These are phyloP conservation scores for Colletotrichum liaoningense DNA, from an alignment of 2,329 filamentous ascomycete genomes.

Conservation along the genomic window DNA sequence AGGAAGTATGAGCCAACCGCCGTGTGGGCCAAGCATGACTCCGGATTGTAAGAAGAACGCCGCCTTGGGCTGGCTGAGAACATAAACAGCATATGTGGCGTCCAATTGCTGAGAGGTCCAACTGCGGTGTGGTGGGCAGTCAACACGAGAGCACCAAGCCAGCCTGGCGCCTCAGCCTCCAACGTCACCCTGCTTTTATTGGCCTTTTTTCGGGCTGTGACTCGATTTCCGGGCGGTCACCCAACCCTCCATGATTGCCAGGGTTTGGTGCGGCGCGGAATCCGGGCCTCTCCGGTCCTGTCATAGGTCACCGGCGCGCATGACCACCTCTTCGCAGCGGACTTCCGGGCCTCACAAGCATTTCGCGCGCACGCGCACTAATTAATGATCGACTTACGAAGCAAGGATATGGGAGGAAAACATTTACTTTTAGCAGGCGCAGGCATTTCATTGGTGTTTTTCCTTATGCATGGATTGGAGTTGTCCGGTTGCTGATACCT, in stretches of 20 bases:
- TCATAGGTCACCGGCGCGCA: not conserved
- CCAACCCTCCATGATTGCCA: too few relatives aligned
- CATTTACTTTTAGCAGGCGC: not conserved
- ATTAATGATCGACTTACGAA: not conserved
- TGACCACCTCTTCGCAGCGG: not conserved
- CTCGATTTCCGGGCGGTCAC: not conserved
- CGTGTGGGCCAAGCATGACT: conserved; percentile 36
- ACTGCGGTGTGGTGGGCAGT: not conserved
- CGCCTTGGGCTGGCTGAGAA: conserved; percentile 10
- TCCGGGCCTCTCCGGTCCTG: not conserved
- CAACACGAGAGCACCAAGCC: conserved; percentile 23
- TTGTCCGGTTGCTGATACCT: conserved; percentile 1
- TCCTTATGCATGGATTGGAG: not conserved
- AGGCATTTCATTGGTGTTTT: conserved; percentile 5
- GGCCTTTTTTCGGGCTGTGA: not conserved
- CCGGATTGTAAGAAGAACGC: conserved; percentile 24
- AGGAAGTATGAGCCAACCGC: conserved; percentile 33
- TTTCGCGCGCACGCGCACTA: not conserved
- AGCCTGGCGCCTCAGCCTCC: not conserved
- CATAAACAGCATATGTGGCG: conserved; percentile 6
- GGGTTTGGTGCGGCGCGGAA: not conserved
- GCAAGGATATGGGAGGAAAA: not conserved
- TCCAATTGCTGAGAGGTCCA: not conserved
- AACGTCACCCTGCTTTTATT: not conserved
- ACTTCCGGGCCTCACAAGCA: not conserved